Base-by-base conservation (phyloP, 2,329 filamentous ascomycete genomes). In the Curvularia spicifera region DNA sequence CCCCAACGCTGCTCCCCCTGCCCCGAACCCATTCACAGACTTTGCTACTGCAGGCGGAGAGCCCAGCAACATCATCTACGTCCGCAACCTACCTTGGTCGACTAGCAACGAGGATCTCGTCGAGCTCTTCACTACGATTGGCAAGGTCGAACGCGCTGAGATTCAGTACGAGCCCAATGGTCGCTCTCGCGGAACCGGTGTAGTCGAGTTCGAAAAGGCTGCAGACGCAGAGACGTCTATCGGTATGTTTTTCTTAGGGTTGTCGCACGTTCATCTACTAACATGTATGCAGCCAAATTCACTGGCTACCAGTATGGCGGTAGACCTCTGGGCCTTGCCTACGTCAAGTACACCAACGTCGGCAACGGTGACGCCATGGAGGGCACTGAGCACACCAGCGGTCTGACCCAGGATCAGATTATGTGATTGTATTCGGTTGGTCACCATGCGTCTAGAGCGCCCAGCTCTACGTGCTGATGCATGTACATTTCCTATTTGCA, bases 91-190 rank as follows among this genome's bases (percentile, higher is more conserved):
- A 63, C 95, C 95, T 12, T 99, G 95, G 95, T 98, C 95, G 28
- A 99, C 95, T 15, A 97, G 93, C 82, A 98, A 99, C 74, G 95
- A 99, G 63, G 95, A 99, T 78, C 83, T 99, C 26, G 87, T 98
- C 56, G 95, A 99, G 76, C 85, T 99, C 20, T 99, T 99, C 82
- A 93, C 91, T 18, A 99, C 95, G 10, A 99, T 99, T 72, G 95
- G 95, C 64, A 97, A 97, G 78, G 95, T 99, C 59, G 93, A 97
- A 72, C 93, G 95, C 71, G 95, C 95, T n/a, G 95, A 99, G 80
- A 98, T 99, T 56, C 95, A 99, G 79, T 98, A 99, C 74, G 95
- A 99, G 78, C 90, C 91, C 4, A 98, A 96, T 72, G 95, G 95
- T 45, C 91, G 95, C 70, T 99, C 95, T 59, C 90, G 93, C 64